Conservation (phyloP, 2,329 filamentous ascomycete genomes). For the Botryotinia globosa region DNA sequence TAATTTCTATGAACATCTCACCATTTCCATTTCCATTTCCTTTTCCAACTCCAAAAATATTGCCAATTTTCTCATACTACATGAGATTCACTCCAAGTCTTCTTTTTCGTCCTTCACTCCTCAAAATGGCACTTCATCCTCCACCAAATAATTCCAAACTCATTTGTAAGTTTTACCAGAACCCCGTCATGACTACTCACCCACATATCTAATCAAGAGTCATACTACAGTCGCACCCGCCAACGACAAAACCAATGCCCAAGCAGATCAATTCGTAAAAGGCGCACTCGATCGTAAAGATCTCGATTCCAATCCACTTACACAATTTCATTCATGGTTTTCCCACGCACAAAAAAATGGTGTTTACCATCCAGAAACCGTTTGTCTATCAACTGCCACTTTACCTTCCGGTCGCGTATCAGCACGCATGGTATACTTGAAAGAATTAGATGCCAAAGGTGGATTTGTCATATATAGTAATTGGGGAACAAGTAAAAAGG, state of each 20-base stretch:
- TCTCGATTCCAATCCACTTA: slow-evolving; percentile 65
- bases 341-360: slow-evolving; percentile 57
- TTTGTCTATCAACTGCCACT: slow-evolving; percentile 78
- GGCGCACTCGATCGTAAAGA: slow-evolving; percentile 59
- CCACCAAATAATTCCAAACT: slow-evolving; percentile 33
- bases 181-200: not conserved
- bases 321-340: slow-evolving; percentile 92
- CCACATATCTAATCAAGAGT: slow-evolving; percentile 1
- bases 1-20: not conserved
- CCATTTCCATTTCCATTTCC: no score
- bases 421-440: slow-evolving; percentile 87
- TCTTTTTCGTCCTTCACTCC: slow-evolving; percentile 23
- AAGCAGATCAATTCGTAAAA: slow-evolving; percentile 74
- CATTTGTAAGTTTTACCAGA: slow-evolving; percentile 34
- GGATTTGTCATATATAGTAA: slow-evolving; percentile 96
- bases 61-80: not conserved
- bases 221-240: slow-evolving; percentile 57
- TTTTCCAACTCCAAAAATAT: no score
- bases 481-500: slow-evolving; percentile 73
- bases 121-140: slow-evolving; percentile 36
- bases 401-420: slow-evolving; percentile 82
- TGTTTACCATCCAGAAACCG: slow-evolving; percentile 80
- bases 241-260: slow-evolving; percentile 53
- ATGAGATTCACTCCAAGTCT: slow-evolving; percentile 29
- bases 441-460: slow-evolving; percentile 71